A percentile compares a stretch with the other conserved stretches of the same genome.
phyloP scores from a whole-genome alignment of 2,329 filamentous ascomycete species.

The Didymella lethalis region DNA sequence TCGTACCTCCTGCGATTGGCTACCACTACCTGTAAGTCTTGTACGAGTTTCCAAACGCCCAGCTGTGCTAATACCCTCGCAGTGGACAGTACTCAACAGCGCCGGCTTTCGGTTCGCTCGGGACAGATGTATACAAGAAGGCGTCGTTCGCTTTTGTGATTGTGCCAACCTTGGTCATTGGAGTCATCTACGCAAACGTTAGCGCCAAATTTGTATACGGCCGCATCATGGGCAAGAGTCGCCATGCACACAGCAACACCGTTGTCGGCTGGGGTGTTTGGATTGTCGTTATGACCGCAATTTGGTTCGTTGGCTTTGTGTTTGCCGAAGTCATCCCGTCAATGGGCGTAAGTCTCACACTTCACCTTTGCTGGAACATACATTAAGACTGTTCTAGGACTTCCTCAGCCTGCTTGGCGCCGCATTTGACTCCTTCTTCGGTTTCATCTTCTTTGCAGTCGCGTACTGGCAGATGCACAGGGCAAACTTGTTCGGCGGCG shows the following conservation, averaged over 20 bases:
- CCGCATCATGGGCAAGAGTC: slow-evolving; percentile 79
- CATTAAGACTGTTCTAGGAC: slow-evolving; percentile 52
- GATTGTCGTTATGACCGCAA: slow-evolving; percentile 73
- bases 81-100: slow-evolving; percentile 82
- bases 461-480: slow-evolving; percentile 78
- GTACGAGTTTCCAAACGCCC: no score
- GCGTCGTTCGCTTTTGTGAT: slow-evolving; percentile 93
- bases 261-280: slow-evolving; percentile 80
- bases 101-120: slow-evolving; percentile 84
- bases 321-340: slow-evolving; percentile 93
- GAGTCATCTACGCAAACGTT: slow-evolving; percentile 87
- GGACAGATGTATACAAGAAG: slow-evolving; percentile 78
- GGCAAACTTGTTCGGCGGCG: slow-evolving; percentile 62
- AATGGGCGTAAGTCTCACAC: slow-evolving; percentile 63
- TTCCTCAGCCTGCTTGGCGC: slow-evolving; percentile 68
- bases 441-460: slow-evolving; percentile 92
- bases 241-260: slow-evolving; percentile 82
- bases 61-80: no score
- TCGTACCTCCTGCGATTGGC: slow-evolving; percentile 79
- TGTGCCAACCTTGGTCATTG: slow-evolving; percentile 88
- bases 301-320: slow-evolving; percentile 84
- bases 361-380: not conserved
- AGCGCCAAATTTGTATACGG: slow-evolving; percentile 90
- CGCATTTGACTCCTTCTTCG: slow-evolving; percentile 89
- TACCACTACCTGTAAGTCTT: slow-evolving; percentile 71